Percentiles rank a stretch among this genome's conserved stretches.
These are phyloP conservation scores for Candida insectalens DNA, from an alignment of 805 yeast genomes.

Conservation along the genomic window DNA sequence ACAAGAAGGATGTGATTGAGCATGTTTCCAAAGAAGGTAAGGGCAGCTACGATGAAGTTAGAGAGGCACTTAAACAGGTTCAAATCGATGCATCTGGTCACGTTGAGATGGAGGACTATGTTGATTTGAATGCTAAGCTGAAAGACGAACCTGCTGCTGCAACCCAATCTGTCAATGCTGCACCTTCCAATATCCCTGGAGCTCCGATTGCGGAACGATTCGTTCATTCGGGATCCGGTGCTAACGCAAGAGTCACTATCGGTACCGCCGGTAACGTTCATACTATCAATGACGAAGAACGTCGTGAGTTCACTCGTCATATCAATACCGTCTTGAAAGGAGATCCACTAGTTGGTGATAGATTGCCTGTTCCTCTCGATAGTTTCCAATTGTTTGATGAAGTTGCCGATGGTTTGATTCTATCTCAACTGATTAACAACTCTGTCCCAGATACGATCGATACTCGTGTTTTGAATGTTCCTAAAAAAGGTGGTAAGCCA, in stretches of 20 bases:
- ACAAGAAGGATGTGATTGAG: constrained; percentile 82
- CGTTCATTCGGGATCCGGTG: constrained; percentile 43
- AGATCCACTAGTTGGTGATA: constrained; percentile 71
- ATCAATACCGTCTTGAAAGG: constrained; percentile 88
- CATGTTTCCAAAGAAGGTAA: constrained; percentile 70
- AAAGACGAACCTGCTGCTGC: constrained; percentile 25
- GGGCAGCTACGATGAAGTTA: constrained; percentile 81
- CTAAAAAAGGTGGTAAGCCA: constrained; percentile 60
- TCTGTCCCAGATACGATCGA: constrained; percentile 98
- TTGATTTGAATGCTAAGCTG: constrained; percentile 71
- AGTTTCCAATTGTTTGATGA: constrained; percentile 95
- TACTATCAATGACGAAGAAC: constrained; percentile 94
- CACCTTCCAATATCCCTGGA: constrained; percentile 5
- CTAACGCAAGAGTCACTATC: constrained; percentile 64
- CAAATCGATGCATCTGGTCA: constrained; percentile 95
- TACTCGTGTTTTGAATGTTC: constrained; percentile 89
- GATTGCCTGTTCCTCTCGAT: constrained; percentile 88
- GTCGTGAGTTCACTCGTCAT: constrained; percentile 92
- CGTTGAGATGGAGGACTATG: constrained; percentile 93
- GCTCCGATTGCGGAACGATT: constrained; percentile 23
- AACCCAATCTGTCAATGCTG: neutral
- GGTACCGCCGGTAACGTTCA: constrained; percentile 90
- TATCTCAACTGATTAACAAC: constrained; percentile 90
- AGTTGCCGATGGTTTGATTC: constrained; percentile 87
- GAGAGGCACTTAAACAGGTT: constrained; percentile 86